Percentiles rank a stretch among this genome's conserved stretches.
Evolutionary conservation across 164 flowering plant genomes (phyloP).

Genomic region (Dillenia turbinata): DNA sequence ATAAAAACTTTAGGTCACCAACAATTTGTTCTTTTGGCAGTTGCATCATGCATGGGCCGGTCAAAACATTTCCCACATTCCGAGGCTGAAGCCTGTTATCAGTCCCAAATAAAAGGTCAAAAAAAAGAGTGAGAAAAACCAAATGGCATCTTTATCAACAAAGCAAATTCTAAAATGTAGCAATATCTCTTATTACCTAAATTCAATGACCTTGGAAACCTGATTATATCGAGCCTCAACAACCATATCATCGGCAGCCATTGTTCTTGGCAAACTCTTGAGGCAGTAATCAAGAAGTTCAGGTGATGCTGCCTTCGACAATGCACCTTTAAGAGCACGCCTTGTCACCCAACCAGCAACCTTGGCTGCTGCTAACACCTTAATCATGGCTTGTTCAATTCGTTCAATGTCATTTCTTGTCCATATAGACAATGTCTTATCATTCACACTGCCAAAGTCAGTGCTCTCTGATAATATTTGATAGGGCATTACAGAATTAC

Average conservation of each 20-base stretch:
- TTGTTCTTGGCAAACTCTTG: slow-evolving; percentile 53
- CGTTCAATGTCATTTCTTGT: slow-evolving; percentile 41
- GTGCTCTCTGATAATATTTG: slow-evolving; percentile 15
- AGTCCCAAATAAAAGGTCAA: too few relatives aligned
- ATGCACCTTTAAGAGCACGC: slow-evolving; percentile 67
- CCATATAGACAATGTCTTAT: slow-evolving; percentile 36
- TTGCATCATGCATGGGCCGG: background rate
- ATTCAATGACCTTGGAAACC: slow-evolving; percentile 48
- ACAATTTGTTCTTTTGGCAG: slow-evolving; percentile 37
- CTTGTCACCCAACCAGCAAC: slow-evolving; percentile 62
- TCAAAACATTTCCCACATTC: background rate
- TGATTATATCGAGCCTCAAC: slow-evolving; percentile 41
- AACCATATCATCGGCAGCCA: slow-evolving; percentile 34
- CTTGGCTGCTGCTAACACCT: slow-evolving; percentile 56
- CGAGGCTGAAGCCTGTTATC: slow-evolving; percentile 42
- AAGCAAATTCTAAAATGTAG: background rate
- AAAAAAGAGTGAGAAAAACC: background rate
- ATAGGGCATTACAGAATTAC: slow-evolving; percentile 11
- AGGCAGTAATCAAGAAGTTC: slow-evolving; percentile 74
- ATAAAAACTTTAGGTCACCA: slow-evolving; percentile 45
- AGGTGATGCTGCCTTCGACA: slow-evolving; percentile 44
- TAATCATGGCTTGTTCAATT: slow-evolving; percentile 61
- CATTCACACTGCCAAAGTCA: slow-evolving; percentile 8
- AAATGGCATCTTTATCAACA: background rate
- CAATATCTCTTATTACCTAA: slow-evolving; percentile 33